phyloP scores from a whole-genome alignment of 116 monocot genomes.

The Trichopus zeylanicus region DNA sequence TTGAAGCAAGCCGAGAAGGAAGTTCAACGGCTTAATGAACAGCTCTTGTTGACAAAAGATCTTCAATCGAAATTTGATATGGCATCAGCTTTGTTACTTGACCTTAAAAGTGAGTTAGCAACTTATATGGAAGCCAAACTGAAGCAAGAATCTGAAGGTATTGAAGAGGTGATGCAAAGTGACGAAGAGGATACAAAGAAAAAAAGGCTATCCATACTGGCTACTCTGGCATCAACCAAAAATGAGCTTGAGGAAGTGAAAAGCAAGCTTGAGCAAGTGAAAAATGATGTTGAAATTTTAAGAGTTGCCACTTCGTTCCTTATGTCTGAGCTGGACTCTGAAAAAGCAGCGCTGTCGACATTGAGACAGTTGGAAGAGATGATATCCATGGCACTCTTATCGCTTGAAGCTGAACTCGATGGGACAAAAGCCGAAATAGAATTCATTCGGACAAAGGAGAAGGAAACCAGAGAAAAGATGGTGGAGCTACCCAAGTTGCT shows the following conservation, averaged over 20 bases:
- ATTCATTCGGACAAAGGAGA: constrained; percentile 39
- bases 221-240: constrained; percentile 19
- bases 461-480: constrained; percentile 43
- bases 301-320: constrained; percentile 39
- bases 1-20: constrained; percentile 65
- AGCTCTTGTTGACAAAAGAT: constrained; percentile 34
- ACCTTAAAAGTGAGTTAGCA: constrained; percentile 41
- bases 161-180: constrained; percentile 3
- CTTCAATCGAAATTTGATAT: constrained; percentile 50
- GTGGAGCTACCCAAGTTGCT: constrained; percentile 46
- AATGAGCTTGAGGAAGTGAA: constrained; percentile 61
- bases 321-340: constrained; percentile 52
- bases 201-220: constrained; percentile 8
- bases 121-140: constrained; percentile 44
- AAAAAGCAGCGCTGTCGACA: constrained; percentile 30
- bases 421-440: constrained; percentile 46
- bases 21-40: constrained; percentile 30
- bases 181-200: constrained; percentile 6
- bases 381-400: constrained; percentile 56
- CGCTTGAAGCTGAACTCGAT: constrained; percentile 59
- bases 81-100: constrained; percentile 33
- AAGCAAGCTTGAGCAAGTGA: constrained; percentile 48
- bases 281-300: constrained; percentile 31
- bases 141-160: constrained; percentile 23
- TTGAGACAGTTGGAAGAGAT: constrained; percentile 61